phyloP scores from a whole-genome alignment of 306 rosid genomes.

The Cicer arietinum region DNA sequence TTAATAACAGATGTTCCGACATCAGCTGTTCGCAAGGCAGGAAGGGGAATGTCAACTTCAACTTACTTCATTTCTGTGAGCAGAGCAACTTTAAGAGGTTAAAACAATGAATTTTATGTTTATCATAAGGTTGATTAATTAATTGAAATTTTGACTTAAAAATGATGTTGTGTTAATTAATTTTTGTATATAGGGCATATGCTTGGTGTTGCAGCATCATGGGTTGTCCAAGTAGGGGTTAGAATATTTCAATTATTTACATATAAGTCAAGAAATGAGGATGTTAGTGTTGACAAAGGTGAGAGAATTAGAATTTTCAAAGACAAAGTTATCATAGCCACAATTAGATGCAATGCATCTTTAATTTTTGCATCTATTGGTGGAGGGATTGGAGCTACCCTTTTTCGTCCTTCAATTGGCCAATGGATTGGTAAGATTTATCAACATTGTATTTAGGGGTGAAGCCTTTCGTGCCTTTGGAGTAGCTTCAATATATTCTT shows the following conservation, averaged over 20 bases:
- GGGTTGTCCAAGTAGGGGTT: constrained; percentile 80
- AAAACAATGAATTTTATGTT: not conserved
- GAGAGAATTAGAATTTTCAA: constrained; percentile 51
- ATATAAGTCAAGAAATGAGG: constrained; percentile 44
- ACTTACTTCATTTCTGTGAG: constrained; percentile 64
- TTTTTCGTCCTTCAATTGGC: constrained; percentile 70
- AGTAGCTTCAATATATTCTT: too few species aligned
- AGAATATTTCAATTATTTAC: constrained; percentile 56
- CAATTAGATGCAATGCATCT: constrained; percentile 68
- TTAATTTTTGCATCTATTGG: constrained; percentile 81
- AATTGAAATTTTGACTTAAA: constrained; percentile 21
- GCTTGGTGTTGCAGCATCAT: constrained; percentile 82
- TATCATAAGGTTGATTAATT: constrained; percentile 19
- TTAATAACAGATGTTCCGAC: constrained; percentile 62
- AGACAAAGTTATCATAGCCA: constrained; percentile 57
- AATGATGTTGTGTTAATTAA: constrained; percentile 30
- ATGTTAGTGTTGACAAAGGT: constrained; percentile 43
- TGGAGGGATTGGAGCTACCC: constrained; percentile 78
- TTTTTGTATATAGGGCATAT: constrained; percentile 58
- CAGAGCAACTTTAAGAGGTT: constrained; percentile 85
- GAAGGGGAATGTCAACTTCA: constrained; percentile 61
- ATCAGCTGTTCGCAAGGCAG: constrained; percentile 81
- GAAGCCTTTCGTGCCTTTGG: too few species aligned
- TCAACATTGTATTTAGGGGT: not conserved
- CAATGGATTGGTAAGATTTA: constrained; percentile 80